A percentile compares a stretch with the other conserved stretches of the same genome.
phyloP scores from a whole-genome alignment of 192 early-diverging fungal genomes.

The Coemansia sp. region DNA sequence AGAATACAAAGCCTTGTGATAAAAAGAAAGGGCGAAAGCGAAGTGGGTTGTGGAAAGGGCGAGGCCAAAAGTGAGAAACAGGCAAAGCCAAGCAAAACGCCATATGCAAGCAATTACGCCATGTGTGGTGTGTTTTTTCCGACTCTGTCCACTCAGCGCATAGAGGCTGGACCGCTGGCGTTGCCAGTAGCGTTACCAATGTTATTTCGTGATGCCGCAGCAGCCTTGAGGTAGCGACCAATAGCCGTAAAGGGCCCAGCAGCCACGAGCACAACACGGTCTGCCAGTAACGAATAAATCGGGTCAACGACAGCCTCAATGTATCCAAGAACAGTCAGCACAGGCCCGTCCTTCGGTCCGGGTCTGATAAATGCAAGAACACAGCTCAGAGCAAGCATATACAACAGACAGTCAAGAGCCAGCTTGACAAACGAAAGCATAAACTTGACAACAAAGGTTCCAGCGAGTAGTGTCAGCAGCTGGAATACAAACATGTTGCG shows the following conservation, averaged over 20 bases:
- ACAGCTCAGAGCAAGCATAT: conserved; percentile 18
- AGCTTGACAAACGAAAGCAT: conserved; percentile 31
- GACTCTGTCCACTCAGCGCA: neutral
- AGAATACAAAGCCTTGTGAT: too few relatives aligned
- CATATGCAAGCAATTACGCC: too few relatives aligned
- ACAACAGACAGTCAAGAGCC: conserved; percentile 28
- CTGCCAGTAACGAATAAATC: conserved; percentile 26
- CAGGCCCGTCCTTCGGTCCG: conserved; percentile 23
- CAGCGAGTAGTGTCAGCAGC: conserved; percentile 21
- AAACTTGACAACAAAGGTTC: conserved; percentile 16
- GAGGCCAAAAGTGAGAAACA: too few relatives aligned
- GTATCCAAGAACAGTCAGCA: conserved; percentile 27
- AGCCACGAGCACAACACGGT: conserved; percentile 16
- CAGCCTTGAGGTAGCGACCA: conserved; percentile 16
- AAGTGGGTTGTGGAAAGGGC: too few relatives aligned
- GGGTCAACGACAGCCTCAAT: conserved; percentile 37
- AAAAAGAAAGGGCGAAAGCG: too few relatives aligned
- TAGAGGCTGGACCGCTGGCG: conserved; percentile 5
- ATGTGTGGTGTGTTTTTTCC: neutral
- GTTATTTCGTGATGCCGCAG: neutral
- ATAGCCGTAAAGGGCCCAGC: conserved; percentile 19
- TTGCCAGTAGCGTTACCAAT: neutral
- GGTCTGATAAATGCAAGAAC: conserved; percentile 27
- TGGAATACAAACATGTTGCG: conserved; percentile 30
- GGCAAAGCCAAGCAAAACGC: too few relatives aligned